Conservation (phyloP, 2,329 filamentous ascomycete species). For the Alternaria solani region DNA sequence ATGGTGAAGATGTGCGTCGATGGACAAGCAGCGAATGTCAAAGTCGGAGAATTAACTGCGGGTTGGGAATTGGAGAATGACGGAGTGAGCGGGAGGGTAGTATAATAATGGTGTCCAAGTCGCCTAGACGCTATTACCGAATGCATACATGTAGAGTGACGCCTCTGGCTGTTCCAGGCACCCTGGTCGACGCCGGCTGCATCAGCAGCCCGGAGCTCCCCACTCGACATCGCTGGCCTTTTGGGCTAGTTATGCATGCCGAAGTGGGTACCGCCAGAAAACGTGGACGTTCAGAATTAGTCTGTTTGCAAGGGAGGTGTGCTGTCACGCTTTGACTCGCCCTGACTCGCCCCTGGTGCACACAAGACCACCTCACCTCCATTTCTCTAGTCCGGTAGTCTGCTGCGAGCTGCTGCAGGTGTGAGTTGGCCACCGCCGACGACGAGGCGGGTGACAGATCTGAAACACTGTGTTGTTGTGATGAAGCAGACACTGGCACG, state of each 20-base stretch:
- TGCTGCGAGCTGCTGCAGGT: conserved; percentile 34
- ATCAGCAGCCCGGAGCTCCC: conserved; percentile 46
- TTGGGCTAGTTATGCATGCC: conserved; percentile 42
- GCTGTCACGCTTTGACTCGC: conserved; percentile 52
- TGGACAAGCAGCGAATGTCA: conserved; percentile 17
- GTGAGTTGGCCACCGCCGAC: conserved; percentile 39
- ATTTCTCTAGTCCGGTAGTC: conserved; percentile 37
- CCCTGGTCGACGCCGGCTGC: conserved; percentile 42
- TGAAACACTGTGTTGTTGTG: conserved; percentile 22
- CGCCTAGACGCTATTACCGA: conserved; percentile 49
- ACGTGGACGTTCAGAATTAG: conserved; percentile 49
- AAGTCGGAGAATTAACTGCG: conserved; percentile 24
- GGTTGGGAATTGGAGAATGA: conserved; percentile 25
- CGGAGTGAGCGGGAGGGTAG: conserved; percentile 28
- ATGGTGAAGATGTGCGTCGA: conserved; percentile 36
- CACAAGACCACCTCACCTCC: conserved; percentile 39
- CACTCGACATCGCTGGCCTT: conserved; percentile 41
- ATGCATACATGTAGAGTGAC: conserved; percentile 36
- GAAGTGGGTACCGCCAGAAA: conserved; percentile 47
- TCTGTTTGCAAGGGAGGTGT: conserved; percentile 43
- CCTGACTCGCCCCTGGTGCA: conserved; percentile 39
- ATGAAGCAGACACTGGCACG: conserved; percentile 25
- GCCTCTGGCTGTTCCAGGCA: conserved; percentile 43
- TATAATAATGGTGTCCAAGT: conserved; percentile 42
- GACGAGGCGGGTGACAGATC: conserved; percentile 22